phyloP scores from a whole-genome alignment of 495 filamentous ascomycete species.

The Aspergillus haitiensis region DNA sequence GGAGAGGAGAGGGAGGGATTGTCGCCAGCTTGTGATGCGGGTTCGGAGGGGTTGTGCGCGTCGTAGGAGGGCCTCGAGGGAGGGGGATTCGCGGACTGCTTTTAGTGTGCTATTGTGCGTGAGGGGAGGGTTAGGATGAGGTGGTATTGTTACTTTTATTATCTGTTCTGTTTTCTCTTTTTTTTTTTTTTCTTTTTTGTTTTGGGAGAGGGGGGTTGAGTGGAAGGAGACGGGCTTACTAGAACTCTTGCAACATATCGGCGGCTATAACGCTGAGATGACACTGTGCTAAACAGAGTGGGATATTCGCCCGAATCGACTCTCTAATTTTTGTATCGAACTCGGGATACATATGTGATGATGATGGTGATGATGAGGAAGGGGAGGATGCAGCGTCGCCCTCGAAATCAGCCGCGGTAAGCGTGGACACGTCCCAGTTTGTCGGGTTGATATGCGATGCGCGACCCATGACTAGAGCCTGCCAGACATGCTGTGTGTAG shows the following conservation, averaged over 20 bases:
- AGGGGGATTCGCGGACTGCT: background rate
- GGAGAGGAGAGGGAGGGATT: background rate
- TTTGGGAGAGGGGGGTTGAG: background rate
- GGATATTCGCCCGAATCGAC: background rate
- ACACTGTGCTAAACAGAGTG: slow-evolving; percentile 1
- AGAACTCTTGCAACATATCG: slow-evolving; percentile 3
- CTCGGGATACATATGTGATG: background rate
- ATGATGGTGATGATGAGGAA: background rate
- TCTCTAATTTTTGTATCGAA: background rate
- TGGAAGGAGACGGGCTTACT: background rate
- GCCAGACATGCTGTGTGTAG: background rate
- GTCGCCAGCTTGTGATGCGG: background rate
- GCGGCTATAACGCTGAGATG: background rate
- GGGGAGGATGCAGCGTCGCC: background rate
- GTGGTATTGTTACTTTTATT: background rate
- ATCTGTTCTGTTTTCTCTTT: background rate
- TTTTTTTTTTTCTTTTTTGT: background rate
- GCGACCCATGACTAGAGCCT: background rate
- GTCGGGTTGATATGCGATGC: background rate
- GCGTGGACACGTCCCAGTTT: background rate
- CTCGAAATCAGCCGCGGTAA: background rate
- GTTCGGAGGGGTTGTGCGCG: slow-evolving; percentile 5
- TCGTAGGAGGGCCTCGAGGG: background rate
- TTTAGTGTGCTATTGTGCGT: background rate
- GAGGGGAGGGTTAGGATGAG: too few relatives aligned